These are phyloP conservation scores for Mortierella sp. DNA, from an alignment of 371 early-diverging fungal genomes.

Conservation along the genomic window DNA sequence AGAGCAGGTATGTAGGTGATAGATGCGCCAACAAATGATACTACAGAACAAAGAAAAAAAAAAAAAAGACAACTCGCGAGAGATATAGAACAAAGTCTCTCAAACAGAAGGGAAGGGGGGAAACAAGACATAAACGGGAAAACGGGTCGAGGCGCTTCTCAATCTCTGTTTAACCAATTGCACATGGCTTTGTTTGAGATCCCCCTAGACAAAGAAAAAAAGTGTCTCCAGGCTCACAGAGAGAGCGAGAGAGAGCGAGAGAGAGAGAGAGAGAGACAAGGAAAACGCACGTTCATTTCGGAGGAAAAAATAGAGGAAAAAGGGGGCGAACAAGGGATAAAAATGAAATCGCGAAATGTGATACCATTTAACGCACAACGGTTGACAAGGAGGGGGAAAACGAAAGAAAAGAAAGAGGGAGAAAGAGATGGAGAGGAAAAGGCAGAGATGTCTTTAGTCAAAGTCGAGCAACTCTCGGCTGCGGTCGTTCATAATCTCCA, in stretches of 20 bases:
- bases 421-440: background rate
- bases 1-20: background rate
- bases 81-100: background rate
- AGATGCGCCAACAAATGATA: background rate
- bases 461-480: conserved; percentile 52
- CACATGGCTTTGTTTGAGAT: background rate
- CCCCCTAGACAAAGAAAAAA: conserved; percentile 9
- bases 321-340: background rate
- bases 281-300: background rate
- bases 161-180: background rate
- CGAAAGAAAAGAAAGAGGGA: background rate
- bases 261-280: background rate
- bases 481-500: conserved; percentile 58
- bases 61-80: conserved; percentile 1
- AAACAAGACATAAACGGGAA: background rate
- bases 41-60: background rate
- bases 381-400: too few species aligned
- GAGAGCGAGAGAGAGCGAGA: background rate
- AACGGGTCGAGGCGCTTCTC: background rate
- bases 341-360: too few species aligned
- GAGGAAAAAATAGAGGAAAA: background rate
- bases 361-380: too few species aligned
- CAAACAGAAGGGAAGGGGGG: background rate
- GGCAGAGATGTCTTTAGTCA: conserved; percentile 22
- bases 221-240: background rate